Percentiles rank a stretch among this genome's conserved stretches.
These are phyloP conservation scores for Crassisporium funariophilum DNA, from an alignment of 768 basidiomycete species.

Conservation along the genomic window DNA sequence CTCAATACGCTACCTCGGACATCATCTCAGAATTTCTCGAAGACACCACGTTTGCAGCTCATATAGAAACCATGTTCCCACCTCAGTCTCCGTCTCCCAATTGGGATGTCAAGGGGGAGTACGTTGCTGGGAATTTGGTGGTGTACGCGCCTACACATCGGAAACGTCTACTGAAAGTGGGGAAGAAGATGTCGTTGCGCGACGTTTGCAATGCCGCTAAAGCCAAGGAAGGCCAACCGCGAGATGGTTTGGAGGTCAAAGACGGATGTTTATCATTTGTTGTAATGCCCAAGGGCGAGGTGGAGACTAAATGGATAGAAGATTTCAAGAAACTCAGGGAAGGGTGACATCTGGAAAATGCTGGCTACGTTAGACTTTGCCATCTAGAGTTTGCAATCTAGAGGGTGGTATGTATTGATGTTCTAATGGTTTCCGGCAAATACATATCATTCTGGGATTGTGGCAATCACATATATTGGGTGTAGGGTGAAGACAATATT, in stretches of 20 bases:
- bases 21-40: conserved; percentile 86
- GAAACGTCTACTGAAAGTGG: conserved; percentile 84
- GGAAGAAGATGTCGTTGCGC: conserved; percentile 83
- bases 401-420: too few relatives aligned
- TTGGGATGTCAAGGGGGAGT: conserved; percentile 80
- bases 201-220: conserved; percentile 72
- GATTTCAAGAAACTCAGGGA: conserved; percentile 72
- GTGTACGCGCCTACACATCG: conserved; percentile 83
- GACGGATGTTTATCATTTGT: conserved; percentile 82
- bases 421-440: too few relatives aligned
- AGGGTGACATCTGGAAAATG: conserved; percentile 11
- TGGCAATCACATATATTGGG: too few relatives aligned
- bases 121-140: conserved; percentile 60
- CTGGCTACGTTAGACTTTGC: too few relatives aligned
- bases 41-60: conserved; percentile 77
- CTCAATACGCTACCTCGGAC: conserved; percentile 87
- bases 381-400: too few relatives aligned
- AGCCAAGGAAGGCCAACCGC: conserved; percentile 56
- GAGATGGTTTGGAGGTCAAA: conserved; percentile 83
- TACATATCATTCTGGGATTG: too few relatives aligned
- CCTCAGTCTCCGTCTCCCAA: conserved; percentile 60
- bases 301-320: conserved; percentile 84
- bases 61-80: conserved; percentile 84
- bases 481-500: too few relatives aligned
- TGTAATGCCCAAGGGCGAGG: conserved; percentile 73